phyloP scores from a whole-genome alignment of 2,329 filamentous ascomycete genomes.

The Epichloe sylvatica region DNA sequence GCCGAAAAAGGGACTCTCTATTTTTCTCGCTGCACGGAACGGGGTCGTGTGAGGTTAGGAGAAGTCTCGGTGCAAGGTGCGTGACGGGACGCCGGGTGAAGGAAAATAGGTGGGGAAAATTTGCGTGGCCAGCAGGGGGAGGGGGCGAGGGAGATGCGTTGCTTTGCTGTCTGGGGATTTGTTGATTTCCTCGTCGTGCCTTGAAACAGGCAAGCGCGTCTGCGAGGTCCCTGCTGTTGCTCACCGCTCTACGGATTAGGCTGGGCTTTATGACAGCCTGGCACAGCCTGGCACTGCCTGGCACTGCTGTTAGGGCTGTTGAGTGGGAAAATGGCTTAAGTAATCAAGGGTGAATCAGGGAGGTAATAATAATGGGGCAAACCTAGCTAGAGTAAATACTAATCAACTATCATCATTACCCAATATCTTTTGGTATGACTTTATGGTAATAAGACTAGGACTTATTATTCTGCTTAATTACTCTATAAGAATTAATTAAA shows the following conservation, averaged over 20 bases:
- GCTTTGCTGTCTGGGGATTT: conserved; percentile 20
- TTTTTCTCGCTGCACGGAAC: conserved; percentile 8
- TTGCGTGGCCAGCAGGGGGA: conserved; percentile 24
- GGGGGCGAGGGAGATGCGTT: conserved; percentile 8
- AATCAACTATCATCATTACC: too few relatives aligned
- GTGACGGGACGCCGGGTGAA: conserved; percentile 12
- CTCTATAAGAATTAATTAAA: too few relatives aligned
- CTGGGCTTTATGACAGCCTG: too few relatives aligned
- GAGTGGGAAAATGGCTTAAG: too few relatives aligned
- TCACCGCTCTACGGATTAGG: neutral
- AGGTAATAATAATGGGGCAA: too few relatives aligned
- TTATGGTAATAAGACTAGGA: too few relatives aligned
- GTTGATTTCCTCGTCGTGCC: conserved; percentile 24
- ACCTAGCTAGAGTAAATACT: too few relatives aligned
- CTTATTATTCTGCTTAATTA: too few relatives aligned
- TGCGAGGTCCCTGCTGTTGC: conserved; percentile 5
- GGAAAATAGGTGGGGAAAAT: conserved; percentile 35
- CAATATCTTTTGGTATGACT: too few relatives aligned
- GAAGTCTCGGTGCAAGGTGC: conserved; percentile 12
- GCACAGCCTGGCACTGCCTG: too few relatives aligned
- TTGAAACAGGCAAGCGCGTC: conserved; percentile 22
- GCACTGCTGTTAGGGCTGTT: neutral
- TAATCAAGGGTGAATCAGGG: too few relatives aligned
- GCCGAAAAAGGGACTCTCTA: conserved; percentile 5
- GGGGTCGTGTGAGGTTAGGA: conserved; percentile 12